These are phyloP conservation scores for Linum lewisii DNA, from an alignment of 345 rosid species.

Conservation along the genomic window DNA sequence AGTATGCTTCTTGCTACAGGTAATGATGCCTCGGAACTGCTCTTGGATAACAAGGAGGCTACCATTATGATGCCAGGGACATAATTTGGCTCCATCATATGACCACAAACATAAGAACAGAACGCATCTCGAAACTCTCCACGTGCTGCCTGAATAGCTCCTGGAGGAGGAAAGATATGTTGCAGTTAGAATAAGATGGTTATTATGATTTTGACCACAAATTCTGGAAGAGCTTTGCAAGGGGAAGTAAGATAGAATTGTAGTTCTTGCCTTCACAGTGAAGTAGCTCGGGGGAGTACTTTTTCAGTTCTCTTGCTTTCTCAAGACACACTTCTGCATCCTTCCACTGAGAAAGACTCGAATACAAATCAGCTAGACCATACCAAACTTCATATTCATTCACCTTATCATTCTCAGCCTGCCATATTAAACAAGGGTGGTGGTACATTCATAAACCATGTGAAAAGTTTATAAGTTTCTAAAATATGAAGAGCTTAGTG, in stretches of 20 bases:
- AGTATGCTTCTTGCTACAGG: conserved; percentile 81
- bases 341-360: conserved; percentile 78
- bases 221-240: too few relatives aligned
- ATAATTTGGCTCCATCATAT: conserved; percentile 45
- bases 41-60: conserved; percentile 45
- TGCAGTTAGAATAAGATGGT: too few relatives aligned
- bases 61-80: conserved; percentile 59
- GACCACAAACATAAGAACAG: conserved; percentile 44
- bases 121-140: conserved; percentile 59
- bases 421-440: background rate
- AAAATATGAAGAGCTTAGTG: too few relatives aligned
- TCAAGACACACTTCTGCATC: conserved; percentile 73
- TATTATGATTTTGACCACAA: too few relatives aligned
- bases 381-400: conserved; percentile 92
- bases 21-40: conserved; percentile 35
- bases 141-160: conserved; percentile 57
- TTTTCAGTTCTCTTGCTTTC: conserved; percentile 68
- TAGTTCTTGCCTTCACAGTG: conserved; percentile 64
- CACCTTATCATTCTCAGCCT: conserved; percentile 57
- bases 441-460: too few relatives aligned
- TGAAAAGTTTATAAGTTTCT: too few relatives aligned
- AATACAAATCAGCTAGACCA: conserved; percentile 76
- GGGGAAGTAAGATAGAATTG: conserved; percentile 5
- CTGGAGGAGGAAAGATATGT: conserved; percentile 20
- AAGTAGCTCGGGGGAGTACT: conserved; percentile 57